phyloP scores from a whole-genome alignment of 1,284 basidiomycete species.

The Porogramme epimiltina region DNA sequence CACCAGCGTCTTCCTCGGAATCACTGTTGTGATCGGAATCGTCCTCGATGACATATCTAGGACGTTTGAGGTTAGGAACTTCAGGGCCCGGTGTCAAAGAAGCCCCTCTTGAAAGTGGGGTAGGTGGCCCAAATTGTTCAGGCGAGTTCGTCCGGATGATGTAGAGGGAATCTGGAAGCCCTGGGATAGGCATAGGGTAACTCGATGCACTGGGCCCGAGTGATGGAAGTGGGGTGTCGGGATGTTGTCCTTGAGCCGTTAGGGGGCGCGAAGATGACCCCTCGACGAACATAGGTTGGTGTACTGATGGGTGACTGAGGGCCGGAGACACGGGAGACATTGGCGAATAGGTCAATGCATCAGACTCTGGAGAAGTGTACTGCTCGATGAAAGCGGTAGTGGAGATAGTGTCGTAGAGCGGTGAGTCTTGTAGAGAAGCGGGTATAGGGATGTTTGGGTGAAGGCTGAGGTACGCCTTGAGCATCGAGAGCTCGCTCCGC shows the following conservation, averaged over 20 bases:
- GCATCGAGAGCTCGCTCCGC: slow-evolving; percentile 54
- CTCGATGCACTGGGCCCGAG: too few relatives aligned
- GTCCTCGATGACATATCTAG: slow-evolving; percentile 31
- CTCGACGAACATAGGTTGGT: slow-evolving; percentile 39
- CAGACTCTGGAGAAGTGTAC: slow-evolving; percentile 3
- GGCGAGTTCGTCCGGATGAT: too few relatives aligned
- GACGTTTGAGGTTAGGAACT: slow-evolving; percentile 33
- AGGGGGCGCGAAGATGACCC: slow-evolving; percentile 40
- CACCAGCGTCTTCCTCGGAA: slow-evolving; percentile 35
- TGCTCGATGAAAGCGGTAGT: slow-evolving; percentile 14
- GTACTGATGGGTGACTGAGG: not conserved
- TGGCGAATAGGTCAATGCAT: slow-evolving; percentile 1
- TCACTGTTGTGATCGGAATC: slow-evolving; percentile 28
- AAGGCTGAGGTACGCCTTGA: slow-evolving; percentile 45
- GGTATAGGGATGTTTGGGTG: slow-evolving; percentile 19
- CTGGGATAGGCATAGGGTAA: too few relatives aligned
- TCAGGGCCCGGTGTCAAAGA: not conserved
- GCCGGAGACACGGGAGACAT: slow-evolving; percentile 11
- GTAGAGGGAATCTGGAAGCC: too few relatives aligned
- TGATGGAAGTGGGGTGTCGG: too few relatives aligned
- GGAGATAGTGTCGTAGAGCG: slow-evolving; percentile 3
- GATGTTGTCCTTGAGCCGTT: not conserved
- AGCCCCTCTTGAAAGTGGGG: not conserved
- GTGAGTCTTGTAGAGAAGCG: not conserved
- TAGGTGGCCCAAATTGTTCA: too few relatives aligned